Evolutionary conservation across 2,329 filamentous ascomycete species (phyloP), one percentile per base, ranked within the genome.

Genomic region (Alternaria triticimaculans): DNA sequence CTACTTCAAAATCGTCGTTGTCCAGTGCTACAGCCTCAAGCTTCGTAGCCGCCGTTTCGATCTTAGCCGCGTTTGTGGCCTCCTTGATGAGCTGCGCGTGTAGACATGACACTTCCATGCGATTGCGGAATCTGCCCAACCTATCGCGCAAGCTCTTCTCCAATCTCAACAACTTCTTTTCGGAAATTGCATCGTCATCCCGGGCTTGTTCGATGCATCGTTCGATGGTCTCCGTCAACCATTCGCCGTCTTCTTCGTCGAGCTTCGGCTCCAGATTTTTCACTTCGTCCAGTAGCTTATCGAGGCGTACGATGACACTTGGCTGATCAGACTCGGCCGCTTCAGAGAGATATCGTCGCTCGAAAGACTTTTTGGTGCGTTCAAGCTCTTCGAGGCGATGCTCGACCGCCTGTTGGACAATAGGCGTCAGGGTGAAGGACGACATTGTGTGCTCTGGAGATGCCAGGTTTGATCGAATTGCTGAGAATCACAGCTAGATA

Each of bases 341-440:
- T 5, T 86, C 79, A 20, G 60, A 70, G 5, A 75, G 64, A 66
- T 87, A 87, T 43, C 80, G 82, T 33, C 76, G 73, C 57, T 86
- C 82, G 68, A 87, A 89, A 3, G 82, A 74, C 0, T 76, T 75
- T 25, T 84, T 85, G 64, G 87, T 83, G 66, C 85, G 85, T 26
- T 82, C 80, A 8, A 89, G 81, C 68, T 89, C 86, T n/a, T 79
- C 79, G 63, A 89, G 84, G 70, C 89, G 89, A 61, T 75, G 67
- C 33, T 76, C 65, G 33, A 37, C 33, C 8, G 33, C 33, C 33
- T 37, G 33, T n/a, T n/a, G 33, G 2, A 37, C 33, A 8, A 37
- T 37, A 1, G 33, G 33, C 33, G 33, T 37, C 33, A 37, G 0
- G 15, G 33, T 10, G 15, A n/a, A n/a, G 0, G 33, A 9, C 15